phyloP scores from a whole-genome alignment of 495 filamentous ascomycete species.

The Beverwykella pulmonaria region DNA sequence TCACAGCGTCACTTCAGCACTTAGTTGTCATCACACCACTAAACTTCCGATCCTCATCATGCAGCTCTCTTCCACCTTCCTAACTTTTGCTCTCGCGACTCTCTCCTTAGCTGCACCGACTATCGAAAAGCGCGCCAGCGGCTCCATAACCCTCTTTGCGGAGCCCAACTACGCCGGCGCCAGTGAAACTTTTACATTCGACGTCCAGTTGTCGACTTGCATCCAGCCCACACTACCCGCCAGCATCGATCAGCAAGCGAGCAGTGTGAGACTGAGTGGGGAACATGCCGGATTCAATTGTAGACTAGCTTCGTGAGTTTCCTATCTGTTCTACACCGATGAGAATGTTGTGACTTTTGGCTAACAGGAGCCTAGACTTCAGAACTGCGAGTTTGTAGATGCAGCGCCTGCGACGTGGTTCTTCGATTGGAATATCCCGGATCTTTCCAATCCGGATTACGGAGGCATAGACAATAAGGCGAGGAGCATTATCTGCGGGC shows the following conservation, averaged over 20 bases:
- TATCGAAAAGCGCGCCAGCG: slow-evolving; percentile 11
- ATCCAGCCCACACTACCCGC: neutral
- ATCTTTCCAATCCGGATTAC: slow-evolving; percentile 5
- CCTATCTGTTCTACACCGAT: neutral
- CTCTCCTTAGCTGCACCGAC: neutral
- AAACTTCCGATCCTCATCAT: no score
- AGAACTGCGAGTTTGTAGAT: neutral
- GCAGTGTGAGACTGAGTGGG: neutral
- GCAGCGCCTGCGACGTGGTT: neutral
- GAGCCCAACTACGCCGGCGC: slow-evolving; percentile 1
- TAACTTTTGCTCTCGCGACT: neutral
- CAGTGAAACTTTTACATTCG: neutral
- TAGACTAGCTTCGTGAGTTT: neutral
- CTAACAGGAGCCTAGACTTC: neutral
- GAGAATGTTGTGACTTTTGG: neutral
- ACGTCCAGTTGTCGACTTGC: neutral
- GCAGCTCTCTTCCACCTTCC: slow-evolving; percentile 5
- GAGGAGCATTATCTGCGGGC: neutral
- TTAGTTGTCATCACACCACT: no score
- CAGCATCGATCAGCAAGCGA: neutral
- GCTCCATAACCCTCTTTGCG: slow-evolving; percentile 17
- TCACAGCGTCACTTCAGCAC: no score
- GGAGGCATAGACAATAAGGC: neutral
- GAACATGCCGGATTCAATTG: slow-evolving; percentile 7
- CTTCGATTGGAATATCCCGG: slow-evolving; percentile 2